Percentiles rank a stretch among this genome's conserved stretches.
phyloP scores from a whole-genome alignment of 805 yeast genomes.

The Brettanomyces naardenensis region DNA sequence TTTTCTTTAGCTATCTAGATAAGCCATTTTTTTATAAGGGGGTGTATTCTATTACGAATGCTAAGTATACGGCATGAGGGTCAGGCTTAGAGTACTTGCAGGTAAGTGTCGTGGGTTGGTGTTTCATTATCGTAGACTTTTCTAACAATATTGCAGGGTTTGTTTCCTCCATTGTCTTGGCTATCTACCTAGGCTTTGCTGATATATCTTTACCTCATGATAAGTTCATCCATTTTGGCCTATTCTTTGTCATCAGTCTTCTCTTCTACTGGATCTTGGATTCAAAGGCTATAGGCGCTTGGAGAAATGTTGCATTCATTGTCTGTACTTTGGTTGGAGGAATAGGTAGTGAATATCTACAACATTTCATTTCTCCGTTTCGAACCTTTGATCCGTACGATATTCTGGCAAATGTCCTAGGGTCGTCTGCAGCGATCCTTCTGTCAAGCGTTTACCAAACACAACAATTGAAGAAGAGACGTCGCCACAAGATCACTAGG shows the following conservation, averaged over 20 bases:
- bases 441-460: conserved; percentile 11
- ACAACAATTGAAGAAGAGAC: not conserved
- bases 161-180: conserved; percentile 12
- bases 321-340: conserved; percentile 38
- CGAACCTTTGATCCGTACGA: conserved; percentile 35
- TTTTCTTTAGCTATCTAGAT: too few species aligned
- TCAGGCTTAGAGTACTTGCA: too few species aligned
- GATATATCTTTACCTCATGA: conserved; percentile 38
- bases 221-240: conserved; percentile 37
- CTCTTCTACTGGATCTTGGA: conserved; percentile 42
- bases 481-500: not conserved
- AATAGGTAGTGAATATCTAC: conserved; percentile 41
- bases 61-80: too few species aligned
- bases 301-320: conserved; percentile 28
- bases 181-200: conserved; percentile 43
- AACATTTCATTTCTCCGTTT: conserved; percentile 33
- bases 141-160: too few species aligned
- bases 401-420: conserved; percentile 20
- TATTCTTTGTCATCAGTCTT: conserved; percentile 36
- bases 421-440: conserved; percentile 19
- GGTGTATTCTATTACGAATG: too few species aligned
- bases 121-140: too few species aligned
- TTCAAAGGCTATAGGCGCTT: conserved; percentile 23
- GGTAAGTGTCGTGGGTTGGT: too few species aligned
- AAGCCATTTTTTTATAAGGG: too few species aligned